phyloP scores from a whole-genome alignment of 2,329 filamentous ascomycete genomes.

The Colletotrichum nymphaeae region DNA sequence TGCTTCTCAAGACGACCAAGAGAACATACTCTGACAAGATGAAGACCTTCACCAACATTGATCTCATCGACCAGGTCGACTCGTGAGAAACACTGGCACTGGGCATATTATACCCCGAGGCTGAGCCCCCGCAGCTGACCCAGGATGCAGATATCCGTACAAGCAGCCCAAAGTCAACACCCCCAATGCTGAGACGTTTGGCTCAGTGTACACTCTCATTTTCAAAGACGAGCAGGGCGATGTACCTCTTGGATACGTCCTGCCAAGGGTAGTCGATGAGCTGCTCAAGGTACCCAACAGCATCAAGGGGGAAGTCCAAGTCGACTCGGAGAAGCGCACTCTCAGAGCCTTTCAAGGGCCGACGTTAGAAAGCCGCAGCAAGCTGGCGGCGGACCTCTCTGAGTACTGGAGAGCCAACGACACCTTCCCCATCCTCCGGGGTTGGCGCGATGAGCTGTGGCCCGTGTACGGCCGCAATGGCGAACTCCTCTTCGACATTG shows the following conservation, averaged over 20 bases:
- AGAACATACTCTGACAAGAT: constrained; percentile 37
- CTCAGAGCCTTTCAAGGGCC: constrained; percentile 71
- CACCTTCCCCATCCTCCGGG: constrained; percentile 78
- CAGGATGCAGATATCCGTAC: constrained; percentile 78
- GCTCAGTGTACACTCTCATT: constrained; percentile 74
- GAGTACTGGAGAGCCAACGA: constrained; percentile 75
- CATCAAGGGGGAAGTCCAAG: constrained; percentile 68
- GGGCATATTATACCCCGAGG: neutral
- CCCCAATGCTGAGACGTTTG: constrained; percentile 65
- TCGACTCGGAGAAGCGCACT: constrained; percentile 70
- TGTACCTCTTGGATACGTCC: constrained; percentile 72
- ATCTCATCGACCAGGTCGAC: constrained; percentile 66
- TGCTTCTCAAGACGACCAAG: constrained; percentile 17
- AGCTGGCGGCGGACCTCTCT: constrained; percentile 66
- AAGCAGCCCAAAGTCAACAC: constrained; percentile 63
- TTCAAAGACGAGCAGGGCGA: constrained; percentile 73
- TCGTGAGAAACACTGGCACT: constrained; percentile 53
- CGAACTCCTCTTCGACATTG: constrained; percentile 77
- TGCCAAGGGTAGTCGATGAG: constrained; percentile 60
- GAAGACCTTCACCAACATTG: constrained; percentile 53
- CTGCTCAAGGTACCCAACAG: constrained; percentile 59
- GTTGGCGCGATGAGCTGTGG: constrained; percentile 86
- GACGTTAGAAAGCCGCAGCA: constrained; percentile 72
- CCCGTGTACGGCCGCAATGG: constrained; percentile 77
- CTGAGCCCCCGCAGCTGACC: constrained; percentile 3